phyloP scores from a whole-genome alignment of 176 grass and related monocot genomes.

The Avena insularis region DNA sequence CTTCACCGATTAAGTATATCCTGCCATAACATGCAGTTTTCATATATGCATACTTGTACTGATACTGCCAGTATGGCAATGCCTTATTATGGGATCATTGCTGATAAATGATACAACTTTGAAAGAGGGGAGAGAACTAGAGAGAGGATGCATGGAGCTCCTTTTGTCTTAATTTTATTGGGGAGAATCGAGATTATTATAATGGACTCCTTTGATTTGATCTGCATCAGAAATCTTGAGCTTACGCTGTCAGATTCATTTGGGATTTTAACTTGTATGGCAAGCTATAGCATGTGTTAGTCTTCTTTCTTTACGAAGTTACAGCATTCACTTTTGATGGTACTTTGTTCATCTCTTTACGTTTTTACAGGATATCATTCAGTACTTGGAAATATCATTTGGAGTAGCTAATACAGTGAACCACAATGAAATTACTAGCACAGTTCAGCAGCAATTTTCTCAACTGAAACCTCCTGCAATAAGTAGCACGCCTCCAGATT shows the following conservation, averaged over 20 bases:
- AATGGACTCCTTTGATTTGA: not conserved
- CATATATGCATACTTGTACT: constrained; percentile 15
- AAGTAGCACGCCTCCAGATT: constrained; percentile 49
- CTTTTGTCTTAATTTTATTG: constrained; percentile 26
- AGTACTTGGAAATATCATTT: constrained; percentile 96
- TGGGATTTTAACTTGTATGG: constrained; percentile 21
- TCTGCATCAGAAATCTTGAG: not conserved
- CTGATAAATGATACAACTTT: constrained; percentile 16
- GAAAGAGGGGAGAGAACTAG: not conserved
- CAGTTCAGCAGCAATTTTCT: constrained; percentile 62
- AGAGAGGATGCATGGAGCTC: not conserved
- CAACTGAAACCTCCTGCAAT: constrained; percentile 57
- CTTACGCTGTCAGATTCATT: constrained; percentile 21
- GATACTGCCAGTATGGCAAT: not conserved
- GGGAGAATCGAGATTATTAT: constrained; percentile 17
- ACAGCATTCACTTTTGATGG: constrained; percentile 26
- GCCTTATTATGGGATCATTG: not conserved
- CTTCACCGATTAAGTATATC: constrained; percentile 23
- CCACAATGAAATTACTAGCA: constrained; percentile 72
- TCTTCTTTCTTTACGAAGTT: constrained; percentile 25
- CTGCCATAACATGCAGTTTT: constrained; percentile 14
- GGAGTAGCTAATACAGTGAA: constrained; percentile 63
- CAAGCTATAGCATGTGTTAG: constrained; percentile 1
- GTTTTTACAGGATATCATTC: constrained; percentile 85
- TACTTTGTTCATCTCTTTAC: constrained; percentile 13